Evolutionary conservation across 1,284 basidiomycete species (phyloP).

Genomic region (Hemileia vastatrix): DNA sequence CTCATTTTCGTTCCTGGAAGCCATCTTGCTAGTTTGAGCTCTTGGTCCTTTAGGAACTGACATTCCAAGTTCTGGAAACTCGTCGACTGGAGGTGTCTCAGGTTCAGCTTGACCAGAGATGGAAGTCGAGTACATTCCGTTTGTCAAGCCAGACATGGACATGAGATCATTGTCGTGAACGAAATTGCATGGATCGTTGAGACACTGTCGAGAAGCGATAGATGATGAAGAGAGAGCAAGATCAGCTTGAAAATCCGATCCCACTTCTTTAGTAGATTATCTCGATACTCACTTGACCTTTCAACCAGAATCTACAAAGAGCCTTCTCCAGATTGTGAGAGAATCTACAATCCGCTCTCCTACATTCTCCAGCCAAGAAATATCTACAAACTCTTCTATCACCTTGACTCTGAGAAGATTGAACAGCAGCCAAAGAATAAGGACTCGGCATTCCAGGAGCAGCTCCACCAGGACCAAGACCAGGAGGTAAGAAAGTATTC

Average conservation of each 20-base stretch:
- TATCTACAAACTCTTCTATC: conserved; percentile 91
- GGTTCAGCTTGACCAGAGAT: conserved; percentile 34
- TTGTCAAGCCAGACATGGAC: conserved; percentile 53
- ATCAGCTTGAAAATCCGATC: conserved; percentile 16
- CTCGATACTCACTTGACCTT: conserved; percentile 71
- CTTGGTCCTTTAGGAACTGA: conserved; percentile 17
- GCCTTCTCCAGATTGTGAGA: conserved; percentile 52
- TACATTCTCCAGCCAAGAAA: conserved; percentile 89
- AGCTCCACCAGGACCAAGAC: neutral
- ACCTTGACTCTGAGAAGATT: conserved; percentile 14
- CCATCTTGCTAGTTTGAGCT: conserved; percentile 20
- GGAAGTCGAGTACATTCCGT: conserved; percentile 52
- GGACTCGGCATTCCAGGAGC: neutral
- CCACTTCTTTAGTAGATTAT: conserved; percentile 30
- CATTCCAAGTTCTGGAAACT: conserved; percentile 80
- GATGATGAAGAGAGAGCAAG: conserved; percentile 25
- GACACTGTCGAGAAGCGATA: conserved; percentile 29
- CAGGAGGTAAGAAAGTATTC: neutral
- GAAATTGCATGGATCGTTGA: conserved; percentile 39
- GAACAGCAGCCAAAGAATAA: neutral
- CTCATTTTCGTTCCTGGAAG: conserved; percentile 24
- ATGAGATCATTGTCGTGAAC: conserved; percentile 49
- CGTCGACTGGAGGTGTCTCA: conserved; percentile 56
- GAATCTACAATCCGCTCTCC: conserved; percentile 92
- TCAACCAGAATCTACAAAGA: conserved; percentile 91